Evolutionary conservation across 805 yeast species (phyloP).

Genomic region (Wickerhamiella qilinensis): DNA sequence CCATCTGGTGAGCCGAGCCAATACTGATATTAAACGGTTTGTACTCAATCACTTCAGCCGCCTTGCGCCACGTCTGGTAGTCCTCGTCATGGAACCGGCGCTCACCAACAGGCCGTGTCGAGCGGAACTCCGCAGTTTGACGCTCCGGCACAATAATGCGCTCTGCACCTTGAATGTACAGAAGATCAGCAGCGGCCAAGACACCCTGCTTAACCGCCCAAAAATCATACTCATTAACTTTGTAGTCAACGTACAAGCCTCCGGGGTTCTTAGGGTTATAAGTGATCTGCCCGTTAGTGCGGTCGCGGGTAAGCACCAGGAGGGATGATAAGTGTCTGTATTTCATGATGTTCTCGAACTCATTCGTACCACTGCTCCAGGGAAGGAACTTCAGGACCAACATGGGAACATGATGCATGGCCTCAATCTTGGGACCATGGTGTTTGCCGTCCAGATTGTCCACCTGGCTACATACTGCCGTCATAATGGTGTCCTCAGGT

Average conservation of each 20-base stretch:
- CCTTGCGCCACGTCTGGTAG: slow-evolving; percentile 20
- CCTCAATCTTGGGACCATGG: slow-evolving; percentile 39
- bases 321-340: slow-evolving; percentile 27
- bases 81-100: slow-evolving; percentile 29
- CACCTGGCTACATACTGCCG: slow-evolving; percentile 30
- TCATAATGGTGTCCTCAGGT: slow-evolving; percentile 31
- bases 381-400: slow-evolving; percentile 27
- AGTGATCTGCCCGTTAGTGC: slow-evolving; percentile 26
- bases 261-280: slow-evolving; percentile 24
- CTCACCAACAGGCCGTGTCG: slow-evolving; percentile 18
- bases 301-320: slow-evolving; percentile 33
- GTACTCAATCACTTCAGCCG: slow-evolving; percentile 12
- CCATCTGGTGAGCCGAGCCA: slow-evolving; percentile 42
- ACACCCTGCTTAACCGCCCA: slow-evolving; percentile 26
- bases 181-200: slow-evolving; percentile 28
- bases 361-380: slow-evolving; percentile 25
- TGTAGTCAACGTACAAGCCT: slow-evolving; percentile 24
- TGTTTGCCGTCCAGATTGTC: slow-evolving; percentile 36
- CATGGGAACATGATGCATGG: slow-evolving; percentile 31
- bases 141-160: slow-evolving; percentile 22
- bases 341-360: slow-evolving; percentile 22
- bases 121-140: slow-evolving; percentile 26
- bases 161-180: slow-evolving; percentile 33
- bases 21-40: slow-evolving; percentile 20
- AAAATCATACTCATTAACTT: slow-evolving; percentile 27